Evolutionary conservation across 257 asterid species (phyloP), one percentile per base, ranked within the genome.

Genomic region (Mitragyna speciosa): DNA sequence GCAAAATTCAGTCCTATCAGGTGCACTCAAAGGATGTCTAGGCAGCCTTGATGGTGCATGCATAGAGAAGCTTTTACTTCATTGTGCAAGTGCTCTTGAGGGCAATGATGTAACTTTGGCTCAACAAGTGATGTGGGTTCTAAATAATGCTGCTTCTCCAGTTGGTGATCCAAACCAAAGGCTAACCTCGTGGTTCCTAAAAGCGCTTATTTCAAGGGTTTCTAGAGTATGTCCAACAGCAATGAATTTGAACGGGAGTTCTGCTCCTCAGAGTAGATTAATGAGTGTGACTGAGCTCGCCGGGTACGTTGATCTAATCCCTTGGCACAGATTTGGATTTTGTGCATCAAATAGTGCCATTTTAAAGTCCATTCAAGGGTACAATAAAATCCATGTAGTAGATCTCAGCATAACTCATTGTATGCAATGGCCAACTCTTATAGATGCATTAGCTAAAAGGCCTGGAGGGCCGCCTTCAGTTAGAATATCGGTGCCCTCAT

Each of bases 71-170:
- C 94, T 93, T 54, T 65, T 93, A 48, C 87, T 90, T 74, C 97
- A 93, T 74, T 90, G 94, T 56, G 97, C 92, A 30, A 85, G 84
- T 56, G 97, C 97, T 28, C 83, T 93, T 1, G 95, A 93, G 76
- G 77, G 84, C 79, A 89, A 91, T 78, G 95, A 93, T 82, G 95
- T 91, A 26, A 93, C 97, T 16, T 70, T 89, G 72, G 97, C 97
- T 15, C 97, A 91, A 63, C 97, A 93, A 87, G 94, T 93, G 39
- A 91, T 90, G 97, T 93, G 97, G 97, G 97, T 93, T 0, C 95
- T 93, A 75, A 93, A 91, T 78, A 93, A 93, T 85, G 91, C 91
- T n/a, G 95, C 97, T 65, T 91, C 97, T 2, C 83, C 89, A 22
- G 61, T 61, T 28, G 97, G 97, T 16, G 97, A 93, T 41, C 94